A percentile compares a stretch with the other conserved stretches of the same genome.
phyloP scores from a whole-genome alignment of 2,329 filamentous ascomycete genomes.

The Thielaviopsis euricoi region DNA sequence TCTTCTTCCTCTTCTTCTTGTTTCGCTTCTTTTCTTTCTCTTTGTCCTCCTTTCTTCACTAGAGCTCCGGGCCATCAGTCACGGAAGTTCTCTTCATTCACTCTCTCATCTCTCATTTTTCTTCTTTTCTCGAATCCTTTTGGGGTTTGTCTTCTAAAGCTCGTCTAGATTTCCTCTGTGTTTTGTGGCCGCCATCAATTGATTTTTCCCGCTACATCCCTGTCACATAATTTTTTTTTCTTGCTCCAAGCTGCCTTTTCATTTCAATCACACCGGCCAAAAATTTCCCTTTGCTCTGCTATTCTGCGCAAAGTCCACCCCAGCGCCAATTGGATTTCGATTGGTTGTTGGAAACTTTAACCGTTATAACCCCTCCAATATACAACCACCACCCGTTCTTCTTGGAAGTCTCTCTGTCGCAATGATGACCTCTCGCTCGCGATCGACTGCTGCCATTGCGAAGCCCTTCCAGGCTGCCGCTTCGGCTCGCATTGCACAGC shows the following conservation, averaged over 20 bases:
- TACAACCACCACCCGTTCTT: neutral
- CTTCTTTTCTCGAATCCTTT: neutral
- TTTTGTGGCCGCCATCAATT: neutral
- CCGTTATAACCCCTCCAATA: neutral
- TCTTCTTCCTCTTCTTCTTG: neutral
- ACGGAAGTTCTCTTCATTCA: neutral
- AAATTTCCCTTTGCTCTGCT: neutral
- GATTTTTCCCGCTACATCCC: neutral
- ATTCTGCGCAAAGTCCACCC: neutral
- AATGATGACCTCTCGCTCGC: slow-evolving; percentile 7
- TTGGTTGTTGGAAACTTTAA: slow-evolving; percentile 6
- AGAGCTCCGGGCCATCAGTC: neutral
- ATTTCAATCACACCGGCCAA: neutral
- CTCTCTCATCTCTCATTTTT: neutral
- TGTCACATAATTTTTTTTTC: neutral
- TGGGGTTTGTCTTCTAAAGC: neutral
- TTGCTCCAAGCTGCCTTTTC: neutral
- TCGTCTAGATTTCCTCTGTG: neutral
- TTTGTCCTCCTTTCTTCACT: neutral
- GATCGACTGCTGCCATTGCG: slow-evolving; percentile 6
- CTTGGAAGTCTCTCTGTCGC: neutral
- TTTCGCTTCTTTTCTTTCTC: neutral
- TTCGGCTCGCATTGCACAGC: slow-evolving; percentile 1
- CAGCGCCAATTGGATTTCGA: slow-evolving; percentile 1
- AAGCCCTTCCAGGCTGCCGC: neutral